A percentile compares a stretch with the other conserved stretches of the same genome.
These are phyloP conservation scores for Boletus insuetus DNA, from an alignment of 768 basidiomycete genomes.

Conservation along the genomic window DNA sequence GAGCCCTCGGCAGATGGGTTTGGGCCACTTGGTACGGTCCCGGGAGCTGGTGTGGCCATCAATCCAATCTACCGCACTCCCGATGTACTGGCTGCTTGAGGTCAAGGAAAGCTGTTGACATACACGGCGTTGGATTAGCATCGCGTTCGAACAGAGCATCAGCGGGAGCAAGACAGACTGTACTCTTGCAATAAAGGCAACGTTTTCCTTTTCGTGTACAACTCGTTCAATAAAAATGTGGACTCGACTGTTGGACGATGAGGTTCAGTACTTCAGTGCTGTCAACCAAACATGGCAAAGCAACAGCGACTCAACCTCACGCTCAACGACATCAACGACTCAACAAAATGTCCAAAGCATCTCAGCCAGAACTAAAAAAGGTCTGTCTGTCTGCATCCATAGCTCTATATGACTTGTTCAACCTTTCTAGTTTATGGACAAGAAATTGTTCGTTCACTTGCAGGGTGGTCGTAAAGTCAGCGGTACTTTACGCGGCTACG, in stretches of 20 bases:
- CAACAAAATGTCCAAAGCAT: constrained; percentile 81
- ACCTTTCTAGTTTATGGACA: constrained; percentile 89
- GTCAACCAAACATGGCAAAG: constrained; percentile 34
- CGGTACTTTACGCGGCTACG: constrained; percentile 93
- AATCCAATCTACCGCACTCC: constrained; percentile 1
- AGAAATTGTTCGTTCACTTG: constrained; percentile 89
- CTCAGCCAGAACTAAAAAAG: constrained; percentile 98
- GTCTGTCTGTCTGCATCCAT: constrained; percentile 39
- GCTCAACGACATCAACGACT: neutral
- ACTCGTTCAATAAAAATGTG: neutral
- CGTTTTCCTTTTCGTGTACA: neutral
- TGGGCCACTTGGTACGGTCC: constrained; percentile 26
- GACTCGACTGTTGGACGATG: neutral
- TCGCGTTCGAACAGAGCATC: neutral
- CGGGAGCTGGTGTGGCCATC: constrained; percentile 46
- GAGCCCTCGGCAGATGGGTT: constrained; percentile 27
- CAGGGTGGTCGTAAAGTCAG: constrained; percentile 96
- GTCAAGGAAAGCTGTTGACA: constrained; percentile 6
- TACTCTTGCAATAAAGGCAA: neutral
- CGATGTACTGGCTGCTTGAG: constrained; percentile 1
- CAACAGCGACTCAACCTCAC: constrained; percentile 7
- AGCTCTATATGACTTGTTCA: neutral
- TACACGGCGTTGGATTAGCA: constrained; percentile 9
- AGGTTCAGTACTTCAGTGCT: neutral
- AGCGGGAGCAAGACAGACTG: constrained; percentile 12